Base-by-base conservation (phyloP, 768 basidiomycete species). In the Amyloporia xantha region DNA sequence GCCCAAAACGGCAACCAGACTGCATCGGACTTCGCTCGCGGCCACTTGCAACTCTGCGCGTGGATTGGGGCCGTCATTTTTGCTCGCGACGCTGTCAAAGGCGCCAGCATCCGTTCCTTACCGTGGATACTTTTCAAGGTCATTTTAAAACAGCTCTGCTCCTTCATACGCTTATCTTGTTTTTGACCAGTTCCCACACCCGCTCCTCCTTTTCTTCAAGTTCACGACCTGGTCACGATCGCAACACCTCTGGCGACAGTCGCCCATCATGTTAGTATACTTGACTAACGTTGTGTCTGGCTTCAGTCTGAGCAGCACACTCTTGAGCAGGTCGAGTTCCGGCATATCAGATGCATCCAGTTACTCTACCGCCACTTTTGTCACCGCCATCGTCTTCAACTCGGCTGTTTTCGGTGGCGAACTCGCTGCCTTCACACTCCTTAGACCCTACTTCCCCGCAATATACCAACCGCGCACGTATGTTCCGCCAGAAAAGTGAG, bases 301-400 rank as follows among this genome's bases (percentile, higher is more conserved):
- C 30, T 33, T 15, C 30, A 7, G 15, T 15, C 30, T 33, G 30
- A 33, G 30, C 30, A 33, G 15, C 30, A 33, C 24, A 5, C 19
- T 23, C 42, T 13, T 43, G 21, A 21, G 23, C 42, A 43, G 42
- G 42, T 43, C 42, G 24, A 7, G 9, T 15, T 50, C 47, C 5
- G 27, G 26, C 47, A 30, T 52, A 2, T 54, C 55, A 2, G 25
- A 71, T 12, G 76, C 84, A 2, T 64, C 64, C 30, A 72, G 74
- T 47, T 83, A 89, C 49, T 86, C 90, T 25, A 89, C 87, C 0
- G 56, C 73, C 37, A 82, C 88, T 9, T 97, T 98, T 63, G 64
- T 86, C 37, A 86, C 94, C 5, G 87, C 95, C 2, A 76, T 98
- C 39, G 78, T 82, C 15, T 82, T 93, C 73, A 97, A 97, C 62